These are phyloP conservation scores for Mallotus japonicus DNA, from an alignment of 441 rosid species.

Conservation along the genomic window DNA sequence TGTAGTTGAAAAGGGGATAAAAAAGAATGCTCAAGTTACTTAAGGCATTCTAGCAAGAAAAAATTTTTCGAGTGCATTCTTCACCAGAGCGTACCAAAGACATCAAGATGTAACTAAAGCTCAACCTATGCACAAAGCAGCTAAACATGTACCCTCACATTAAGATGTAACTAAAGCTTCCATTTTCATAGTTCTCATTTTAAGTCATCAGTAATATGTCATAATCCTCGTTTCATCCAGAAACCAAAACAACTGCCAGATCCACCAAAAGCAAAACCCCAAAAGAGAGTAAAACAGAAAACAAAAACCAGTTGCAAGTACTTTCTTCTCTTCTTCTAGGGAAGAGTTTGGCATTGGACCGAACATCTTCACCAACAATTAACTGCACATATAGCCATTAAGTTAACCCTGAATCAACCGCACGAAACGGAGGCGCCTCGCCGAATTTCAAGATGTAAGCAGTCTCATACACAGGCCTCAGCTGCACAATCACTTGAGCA, in stretches of 20 bases:
- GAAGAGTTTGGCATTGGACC: not conserved
- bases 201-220: not conserved
- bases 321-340: too few species aligned
- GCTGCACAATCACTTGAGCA: slow-evolving; percentile 58
- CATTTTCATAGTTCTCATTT: not conserved
- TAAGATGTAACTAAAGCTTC: not conserved
- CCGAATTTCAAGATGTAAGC: slow-evolving; percentile 83
- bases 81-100: too few species aligned
- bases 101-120: too few species aligned
- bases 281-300: not conserved
- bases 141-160: not conserved
- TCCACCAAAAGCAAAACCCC: not conserved
- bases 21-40: too few species aligned
- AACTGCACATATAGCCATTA: not conserved
- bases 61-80: too few species aligned
- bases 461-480: slow-evolving; percentile 61
- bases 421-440: slow-evolving; percentile 60
- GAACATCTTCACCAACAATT: not conserved
- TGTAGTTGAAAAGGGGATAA: too few species aligned
- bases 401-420: slow-evolving; percentile 20
- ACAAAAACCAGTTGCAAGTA: not conserved
- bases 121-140: not conserved
- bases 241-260: not conserved
- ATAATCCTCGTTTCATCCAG: not conserved
- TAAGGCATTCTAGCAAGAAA: too few species aligned